phyloP scores from a whole-genome alignment of 768 basidiomycete species.

The Suillus placidus region DNA sequence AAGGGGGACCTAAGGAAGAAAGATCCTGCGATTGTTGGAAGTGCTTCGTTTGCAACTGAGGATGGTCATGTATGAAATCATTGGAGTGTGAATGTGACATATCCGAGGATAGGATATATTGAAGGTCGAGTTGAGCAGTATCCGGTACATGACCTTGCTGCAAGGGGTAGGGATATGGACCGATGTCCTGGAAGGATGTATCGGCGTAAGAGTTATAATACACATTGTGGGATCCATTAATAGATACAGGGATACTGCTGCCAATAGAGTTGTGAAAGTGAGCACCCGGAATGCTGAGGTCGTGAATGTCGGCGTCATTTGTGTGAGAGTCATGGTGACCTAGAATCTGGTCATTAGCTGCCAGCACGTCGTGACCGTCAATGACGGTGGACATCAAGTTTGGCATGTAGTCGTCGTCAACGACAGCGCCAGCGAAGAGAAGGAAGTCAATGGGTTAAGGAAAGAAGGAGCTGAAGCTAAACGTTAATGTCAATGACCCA shows the following conservation, averaged over 20 bases:
- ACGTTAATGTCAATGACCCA: slow-evolving; percentile 18
- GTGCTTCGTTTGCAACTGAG: slow-evolving; percentile 34
- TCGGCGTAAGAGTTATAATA: slow-evolving; percentile 37
- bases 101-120: slow-evolving; percentile 25
- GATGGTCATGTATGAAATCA: slow-evolving; percentile 22
- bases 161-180: slow-evolving; percentile 27
- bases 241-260: slow-evolving; percentile 33
- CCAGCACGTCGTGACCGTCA: slow-evolving; percentile 24
- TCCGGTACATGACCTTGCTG: slow-evolving; percentile 29
- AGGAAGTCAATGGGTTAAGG: slow-evolving; percentile 15
- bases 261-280: slow-evolving; percentile 23
- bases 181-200: slow-evolving; percentile 20
- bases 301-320: slow-evolving; percentile 34
- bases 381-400: slow-evolving; percentile 13
- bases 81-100: slow-evolving; percentile 20
- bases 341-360: slow-evolving; percentile 17
- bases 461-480: slow-evolving; percentile 19
- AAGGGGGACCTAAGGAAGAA: slow-evolving; percentile 18
- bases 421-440: slow-evolving; percentile 22
- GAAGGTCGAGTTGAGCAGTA: slow-evolving; percentile 27
- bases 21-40: slow-evolving; percentile 30
- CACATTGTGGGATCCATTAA: slow-evolving; percentile 30
- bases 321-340: slow-evolving; percentile 25
- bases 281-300: slow-evolving; percentile 35
- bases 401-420: slow-evolving; percentile 13